Evolutionary conservation across 352 stramenopile species (phyloP), one percentile per base, ranked within the genome.

Genomic region (Phytophthora meadii): DNA sequence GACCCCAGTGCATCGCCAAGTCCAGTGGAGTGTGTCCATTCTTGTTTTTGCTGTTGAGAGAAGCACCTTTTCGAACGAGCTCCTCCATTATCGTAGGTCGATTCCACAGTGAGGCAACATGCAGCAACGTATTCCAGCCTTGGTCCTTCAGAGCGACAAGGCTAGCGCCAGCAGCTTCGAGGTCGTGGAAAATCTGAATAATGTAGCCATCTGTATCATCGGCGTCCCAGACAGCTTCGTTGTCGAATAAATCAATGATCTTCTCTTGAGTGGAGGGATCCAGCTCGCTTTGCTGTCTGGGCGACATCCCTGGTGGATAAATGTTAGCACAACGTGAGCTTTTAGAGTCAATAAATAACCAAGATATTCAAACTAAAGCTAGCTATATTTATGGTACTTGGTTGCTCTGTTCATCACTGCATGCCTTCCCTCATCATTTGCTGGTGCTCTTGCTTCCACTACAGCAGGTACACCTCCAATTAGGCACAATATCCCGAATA

Each of bases 201-300:
- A 88, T 75, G 48, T 74, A 76, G 17, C 76, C 74, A 40, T 88
- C 79, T 7, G 72, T 81, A 52, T 86, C 77, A 37, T 84, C 79
- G 1, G 79, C 74, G 24, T 88, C 75, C 79, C 79, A 88, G 48
- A 86, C 52, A n/a, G 60, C 56, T 48, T 88, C 77, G 50, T 86
- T 82, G 48, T 84, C 79, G 59, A 88, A 86, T 25, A 88, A 54
- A 22, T 80, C 70, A n/a, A 62, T n/a, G 24, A 83, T 53, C 36
- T 76, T 70, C 61, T 66, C 58, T 42, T 61, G 52, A 19, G 39
- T 66, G 30, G 53, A 36, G 25, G 36, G 60, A 54, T 70, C 48
- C 40, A 74, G 24, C 37, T 64, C 61, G 22, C 12, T 47, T 27
- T 69, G 61, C 19, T 50, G 36, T 15, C 27, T 27, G 34, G 44